Conservation (phyloP, 192 early-diverging fungal genomes). For the Phycomyces nitens region DNA sequence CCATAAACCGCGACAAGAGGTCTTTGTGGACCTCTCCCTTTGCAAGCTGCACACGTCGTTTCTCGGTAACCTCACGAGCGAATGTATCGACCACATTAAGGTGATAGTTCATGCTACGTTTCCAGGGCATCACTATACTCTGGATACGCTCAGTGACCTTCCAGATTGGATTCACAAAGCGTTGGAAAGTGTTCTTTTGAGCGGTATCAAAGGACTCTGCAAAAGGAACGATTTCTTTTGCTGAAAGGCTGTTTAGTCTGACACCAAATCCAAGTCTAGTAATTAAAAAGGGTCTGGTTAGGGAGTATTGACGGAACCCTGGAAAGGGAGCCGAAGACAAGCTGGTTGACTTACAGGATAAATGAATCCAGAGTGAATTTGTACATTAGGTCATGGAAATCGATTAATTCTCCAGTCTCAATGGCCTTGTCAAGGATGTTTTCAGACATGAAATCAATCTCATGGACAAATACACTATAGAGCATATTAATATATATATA, state of each 20-base stretch:
- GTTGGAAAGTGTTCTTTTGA: slow-evolving; percentile 32
- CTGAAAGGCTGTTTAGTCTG: slow-evolving; percentile 37
- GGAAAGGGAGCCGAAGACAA: too few species aligned
- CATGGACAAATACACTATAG: slow-evolving; percentile 34
- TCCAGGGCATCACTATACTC: slow-evolving; percentile 17
- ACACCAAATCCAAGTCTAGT: slow-evolving; percentile 46
- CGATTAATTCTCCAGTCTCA: slow-evolving; percentile 29
- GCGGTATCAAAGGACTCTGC: slow-evolving; percentile 50
- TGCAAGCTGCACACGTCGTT: slow-evolving; percentile 25
- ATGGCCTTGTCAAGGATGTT: slow-evolving; percentile 30
- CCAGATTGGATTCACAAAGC: slow-evolving; percentile 32
- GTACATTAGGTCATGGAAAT: slow-evolving; percentile 47
- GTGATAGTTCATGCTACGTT: slow-evolving; percentile 17
- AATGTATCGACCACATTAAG: slow-evolving; percentile 27
- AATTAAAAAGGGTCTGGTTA: too few species aligned
- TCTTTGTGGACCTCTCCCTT: slow-evolving; percentile 17
- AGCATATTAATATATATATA: too few species aligned
- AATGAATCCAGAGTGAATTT: slow-evolving; percentile 51
- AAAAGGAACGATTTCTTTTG: slow-evolving; percentile 40
- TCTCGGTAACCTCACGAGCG: slow-evolving; percentile 23
- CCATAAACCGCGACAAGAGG: slow-evolving; percentile 33
- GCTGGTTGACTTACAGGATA: slow-evolving; percentile 31
- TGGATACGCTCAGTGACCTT: not conserved
- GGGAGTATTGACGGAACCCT: too few species aligned
- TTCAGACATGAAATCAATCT: slow-evolving; percentile 31